Base-by-base conservation (phyloP, 495 filamentous ascomycete genomes). In the Evernia prunastri region DNA sequence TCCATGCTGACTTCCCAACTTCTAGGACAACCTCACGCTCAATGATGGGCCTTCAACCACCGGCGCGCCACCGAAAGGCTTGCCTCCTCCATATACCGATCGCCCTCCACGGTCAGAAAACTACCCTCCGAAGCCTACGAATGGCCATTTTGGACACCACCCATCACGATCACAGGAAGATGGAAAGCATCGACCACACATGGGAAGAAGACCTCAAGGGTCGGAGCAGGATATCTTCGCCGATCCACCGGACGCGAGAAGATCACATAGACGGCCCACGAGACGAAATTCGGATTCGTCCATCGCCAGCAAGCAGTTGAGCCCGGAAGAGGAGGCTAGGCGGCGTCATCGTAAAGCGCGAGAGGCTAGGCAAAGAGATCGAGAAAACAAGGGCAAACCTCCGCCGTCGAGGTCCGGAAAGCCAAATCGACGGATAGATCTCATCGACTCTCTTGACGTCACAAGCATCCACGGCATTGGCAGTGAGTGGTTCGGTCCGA, bases 401-500 rank as follows among this genome's bases (percentile, higher is more conserved):
- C 58, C 54, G 6, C 45, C 66, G 49, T 68, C 63, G 56, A 85
- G 79, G 73, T 69, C 71, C 35, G 84, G 79, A 73, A 80, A 75
- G 70, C 77, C 76, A 61, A 84, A 80, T 64, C 82, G 86, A 60
- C 85, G 86, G 65, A 75, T 97, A 62, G 95, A 99, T 74, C 83
- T 97, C 58, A 99, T 99, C 69, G 95, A 99, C 75, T 93, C 96
- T 71, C 80, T 99, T 56, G 95, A 99, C 80, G 94, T 93, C 53
- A 96, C 93, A 15, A 92, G 93, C 69, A 95, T 99, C 70, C 97
- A 96, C 72, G 94, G 95, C 51, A 89, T 91, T 64, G 94, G 94
- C 73, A 81, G 93, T 97, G 78, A 76, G 93, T 86, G 6, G 23
- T 62, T 23, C 64, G 56, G 51, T 25, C 31, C 43, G 33, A 37